Evolutionary conservation across 2,329 filamentous ascomycete species (phyloP).

Genomic region (Pseudogymnoascus sp.): DNA sequence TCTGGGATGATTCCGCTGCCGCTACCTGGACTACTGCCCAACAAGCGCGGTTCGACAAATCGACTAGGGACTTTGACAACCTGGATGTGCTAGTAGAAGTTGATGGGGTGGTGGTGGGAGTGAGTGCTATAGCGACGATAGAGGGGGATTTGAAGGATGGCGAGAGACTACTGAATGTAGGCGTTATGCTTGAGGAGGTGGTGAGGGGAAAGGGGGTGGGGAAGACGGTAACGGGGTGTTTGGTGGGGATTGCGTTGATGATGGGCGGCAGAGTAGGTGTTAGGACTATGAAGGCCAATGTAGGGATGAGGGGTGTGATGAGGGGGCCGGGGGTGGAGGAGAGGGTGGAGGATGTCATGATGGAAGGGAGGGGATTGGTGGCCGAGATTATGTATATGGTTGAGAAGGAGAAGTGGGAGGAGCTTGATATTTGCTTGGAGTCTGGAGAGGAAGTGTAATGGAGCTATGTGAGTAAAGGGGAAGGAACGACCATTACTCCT

Average conservation of each 20-base stretch:
- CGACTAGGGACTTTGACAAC: neutral
- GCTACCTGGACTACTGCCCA: slow-evolving; percentile 14
- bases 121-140: slow-evolving; percentile 1
- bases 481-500: neutral
- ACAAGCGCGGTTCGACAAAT: slow-evolving; percentile 14
- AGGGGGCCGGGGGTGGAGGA: slow-evolving; percentile 25
- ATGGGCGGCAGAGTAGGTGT: neutral
- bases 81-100: slow-evolving; percentile 10
- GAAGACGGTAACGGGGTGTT: slow-evolving; percentile 17
- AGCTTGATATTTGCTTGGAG: slow-evolving; percentile 26
- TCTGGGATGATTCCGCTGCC: slow-evolving; percentile 16
- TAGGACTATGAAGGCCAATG: slow-evolving; percentile 31
- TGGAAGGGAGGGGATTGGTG: slow-evolving; percentile 23
- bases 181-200: slow-evolving; percentile 17
- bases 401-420: slow-evolving; percentile 27
- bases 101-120: slow-evolving; percentile 8
- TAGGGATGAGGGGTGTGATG: slow-evolving; percentile 31
- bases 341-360: slow-evolving; percentile 22
- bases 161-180: slow-evolving; percentile 9
- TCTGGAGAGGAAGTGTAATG: slow-evolving; percentile 32
- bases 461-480: neutral
- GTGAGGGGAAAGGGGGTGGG: slow-evolving; percentile 16
- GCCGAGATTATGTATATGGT: slow-evolving; percentile 22
- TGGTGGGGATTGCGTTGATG: slow-evolving; percentile 20
- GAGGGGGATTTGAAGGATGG: neutral